Percentiles rank a stretch among this genome's conserved stretches.
phyloP scores from a whole-genome alignment of 768 basidiomycete genomes.

The Auriscalpium vulgare region DNA sequence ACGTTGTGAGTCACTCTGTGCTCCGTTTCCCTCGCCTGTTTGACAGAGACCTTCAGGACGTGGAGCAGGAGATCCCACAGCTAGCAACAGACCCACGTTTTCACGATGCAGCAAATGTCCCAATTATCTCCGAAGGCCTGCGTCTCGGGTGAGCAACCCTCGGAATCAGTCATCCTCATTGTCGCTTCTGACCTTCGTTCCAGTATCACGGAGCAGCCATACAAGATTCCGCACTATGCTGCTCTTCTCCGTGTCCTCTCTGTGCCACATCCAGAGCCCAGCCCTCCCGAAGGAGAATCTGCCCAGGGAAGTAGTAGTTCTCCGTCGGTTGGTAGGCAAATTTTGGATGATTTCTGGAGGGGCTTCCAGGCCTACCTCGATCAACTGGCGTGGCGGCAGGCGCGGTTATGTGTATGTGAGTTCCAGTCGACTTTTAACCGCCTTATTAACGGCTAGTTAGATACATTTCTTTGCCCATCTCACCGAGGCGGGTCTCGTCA shows the following conservation, averaged over 20 bases:
- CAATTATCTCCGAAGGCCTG: conserved; percentile 64
- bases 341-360: conserved; percentile 86
- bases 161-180: neutral
- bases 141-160: conserved; percentile 47
- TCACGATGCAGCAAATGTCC: conserved; percentile 47
- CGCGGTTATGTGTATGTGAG: conserved; percentile 70
- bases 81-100: conserved; percentile 61
- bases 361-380: conserved; percentile 86
- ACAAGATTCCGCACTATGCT: conserved; percentile 88
- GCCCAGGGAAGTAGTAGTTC: conserved; percentile 30
- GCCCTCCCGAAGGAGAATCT: conserved; percentile 2
- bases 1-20: conserved; percentile 53
- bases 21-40: neutral
- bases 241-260: conserved; percentile 67
- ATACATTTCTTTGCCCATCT: conserved; percentile 92
- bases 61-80: conserved; percentile 58
- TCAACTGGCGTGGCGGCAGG: conserved; percentile 85
- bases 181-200: conserved; percentile 5
- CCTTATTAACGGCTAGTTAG: conserved; percentile 32
- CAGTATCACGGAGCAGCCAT: conserved; percentile 88
- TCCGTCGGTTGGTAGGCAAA: conserved; percentile 54
- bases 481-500: conserved; percentile 66
- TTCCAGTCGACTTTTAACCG: neutral
- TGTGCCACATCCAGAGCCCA: conserved; percentile 23
- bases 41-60: conserved; percentile 39